Base-by-base conservation (phyloP, 2,329 filamentous ascomycete genomes). In the Xylaria sp. region DNA sequence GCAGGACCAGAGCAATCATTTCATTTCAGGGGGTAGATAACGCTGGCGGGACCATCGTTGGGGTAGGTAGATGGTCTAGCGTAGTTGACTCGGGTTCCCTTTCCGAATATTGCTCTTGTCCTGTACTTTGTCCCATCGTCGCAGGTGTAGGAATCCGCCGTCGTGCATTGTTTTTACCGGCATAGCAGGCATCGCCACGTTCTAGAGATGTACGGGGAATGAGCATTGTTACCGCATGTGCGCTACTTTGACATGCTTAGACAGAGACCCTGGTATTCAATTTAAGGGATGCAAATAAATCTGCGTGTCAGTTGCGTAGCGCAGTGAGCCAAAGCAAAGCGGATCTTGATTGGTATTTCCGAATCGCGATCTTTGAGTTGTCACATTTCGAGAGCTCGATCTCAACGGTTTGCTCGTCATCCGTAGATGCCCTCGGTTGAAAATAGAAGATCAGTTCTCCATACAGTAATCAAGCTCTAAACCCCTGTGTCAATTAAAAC, bases 181-280 rank as follows among this genome's bases (percentile, higher is more conserved):
- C 75, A 77, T 77, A 73, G 72, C 69, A 69, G 66, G 73, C 72
- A 72, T 75, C 69, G 72, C 75, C 74, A 76, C 74, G 68, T 71
- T 69, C 67, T 67, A 35, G 66, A 61, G 69, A 72, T 66, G 65
- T 69, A 65, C 63, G 65, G 63, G 66, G 66, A 54, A 70, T 69
- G 60, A 68, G 61, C 55, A 69, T 53, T 68, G 66, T 63, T 60
- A 63, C 69, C 54, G 62, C 58, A 65, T 62, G 58, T 59, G 63
- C 57, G 32, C 57, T 65, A 48, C 47, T 60, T 29, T 64, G 62
- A 42, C 63, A 66, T 57, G 35, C 40, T 57, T 35, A 54, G 35
- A 40, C 13, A 32, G 37, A 61, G 60, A 69, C 57, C 68, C 64
- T 64, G 60, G 57, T 44, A 60, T 60, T 69, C 29, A 50, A 63